Evolutionary conservation across 805 yeast species (phyloP).

Genomic region (Isabelozyma rhagii): DNA sequence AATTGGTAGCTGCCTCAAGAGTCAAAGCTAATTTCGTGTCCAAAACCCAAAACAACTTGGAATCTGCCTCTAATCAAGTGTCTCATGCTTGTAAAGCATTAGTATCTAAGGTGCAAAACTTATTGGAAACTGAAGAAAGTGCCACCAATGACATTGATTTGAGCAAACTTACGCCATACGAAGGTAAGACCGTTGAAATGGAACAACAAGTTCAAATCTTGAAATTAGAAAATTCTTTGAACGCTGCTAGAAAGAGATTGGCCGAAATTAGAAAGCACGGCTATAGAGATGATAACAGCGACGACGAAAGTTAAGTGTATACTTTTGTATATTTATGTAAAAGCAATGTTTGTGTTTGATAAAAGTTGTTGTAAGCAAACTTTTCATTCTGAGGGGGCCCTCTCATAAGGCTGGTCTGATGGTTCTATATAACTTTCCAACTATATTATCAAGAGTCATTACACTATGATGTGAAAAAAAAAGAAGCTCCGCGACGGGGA

Average conservation of each 20-base stretch:
- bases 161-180: conserved; percentile 66
- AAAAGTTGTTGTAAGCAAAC: no score
- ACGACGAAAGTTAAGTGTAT: conserved; percentile 37
- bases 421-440: no score
- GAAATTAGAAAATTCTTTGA: conserved; percentile 72
- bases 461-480: neutral
- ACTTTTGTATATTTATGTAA: no score
- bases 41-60: conserved; percentile 71
- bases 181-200: conserved; percentile 83
- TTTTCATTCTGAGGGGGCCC: no score
- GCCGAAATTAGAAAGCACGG: conserved; percentile 83
- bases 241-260: conserved; percentile 70
- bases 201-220: conserved; percentile 90
- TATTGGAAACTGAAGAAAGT: conserved; percentile 41
- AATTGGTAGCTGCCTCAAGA: conserved; percentile 86
- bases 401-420: no score
- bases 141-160: conserved; percentile 53
- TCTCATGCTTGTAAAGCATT: conserved; percentile 72
- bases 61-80: conserved; percentile 64
- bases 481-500: conserved; percentile 14
- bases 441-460: no score
- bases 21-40: conserved; percentile 79
- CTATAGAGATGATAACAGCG: conserved; percentile 57
- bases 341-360: neutral
- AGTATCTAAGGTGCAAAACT: conserved; percentile 65